phyloP scores from a whole-genome alignment of 116 monocot genomes.

The Iris pallida region DNA sequence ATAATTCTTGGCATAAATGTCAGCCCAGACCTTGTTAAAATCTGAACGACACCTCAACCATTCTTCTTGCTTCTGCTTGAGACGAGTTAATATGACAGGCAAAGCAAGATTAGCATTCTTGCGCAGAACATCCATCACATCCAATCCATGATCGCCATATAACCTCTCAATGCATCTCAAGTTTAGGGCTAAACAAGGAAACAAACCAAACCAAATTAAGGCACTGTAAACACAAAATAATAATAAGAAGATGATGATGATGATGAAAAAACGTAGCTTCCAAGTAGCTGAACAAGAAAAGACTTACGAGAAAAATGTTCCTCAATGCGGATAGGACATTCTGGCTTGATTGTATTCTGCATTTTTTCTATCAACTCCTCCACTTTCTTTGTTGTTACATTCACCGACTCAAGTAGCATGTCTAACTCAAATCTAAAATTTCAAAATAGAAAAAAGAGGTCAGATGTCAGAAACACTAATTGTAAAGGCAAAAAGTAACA shows the following conservation, averaged over 20 bases:
- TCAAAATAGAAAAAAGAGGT: not conserved
- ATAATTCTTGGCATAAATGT: slow-evolving; percentile 90
- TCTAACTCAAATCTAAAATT: slow-evolving; percentile 85
- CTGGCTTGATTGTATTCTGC: slow-evolving; percentile 64
- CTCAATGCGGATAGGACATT: slow-evolving; percentile 62
- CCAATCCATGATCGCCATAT: slow-evolving; percentile 61
- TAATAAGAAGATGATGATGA: not conserved
- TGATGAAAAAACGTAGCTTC: not conserved
- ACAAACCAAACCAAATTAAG: no score
- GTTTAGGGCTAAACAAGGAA: slow-evolving; percentile 30
- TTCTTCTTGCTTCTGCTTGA: slow-evolving; percentile 62
- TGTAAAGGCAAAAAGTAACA: not conserved
- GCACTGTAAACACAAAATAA: not conserved
- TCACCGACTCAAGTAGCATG: slow-evolving; percentile 90
- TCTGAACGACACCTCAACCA: slow-evolving; percentile 57
- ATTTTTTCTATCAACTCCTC: slow-evolving; percentile 83
- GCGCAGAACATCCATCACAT: slow-evolving; percentile 59
- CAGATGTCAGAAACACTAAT: not conserved
- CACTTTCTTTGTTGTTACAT: slow-evolving; percentile 60
- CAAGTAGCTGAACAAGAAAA: slow-evolving; percentile 1
- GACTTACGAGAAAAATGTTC: slow-evolving; percentile 79
- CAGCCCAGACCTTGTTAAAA: slow-evolving; percentile 94
- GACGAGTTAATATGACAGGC: slow-evolving; percentile 77
- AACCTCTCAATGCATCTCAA: slow-evolving; percentile 55
- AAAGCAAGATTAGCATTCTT: slow-evolving; percentile 65